These are phyloP conservation scores for Solanum lignicaule DNA, from an alignment of 257 asterid genomes.

Conservation along the genomic window DNA sequence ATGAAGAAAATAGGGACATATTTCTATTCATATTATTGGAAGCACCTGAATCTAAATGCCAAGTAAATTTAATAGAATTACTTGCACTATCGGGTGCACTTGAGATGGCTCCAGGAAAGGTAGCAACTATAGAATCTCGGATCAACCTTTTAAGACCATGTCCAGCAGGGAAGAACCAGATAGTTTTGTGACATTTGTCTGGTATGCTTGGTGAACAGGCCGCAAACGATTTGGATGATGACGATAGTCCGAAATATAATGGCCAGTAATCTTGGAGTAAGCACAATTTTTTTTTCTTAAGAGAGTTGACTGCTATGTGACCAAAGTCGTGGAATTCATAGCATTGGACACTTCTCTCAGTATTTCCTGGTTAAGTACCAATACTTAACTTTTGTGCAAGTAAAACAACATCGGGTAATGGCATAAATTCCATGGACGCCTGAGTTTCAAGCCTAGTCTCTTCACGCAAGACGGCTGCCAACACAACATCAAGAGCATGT, in stretches of 20 bases:
- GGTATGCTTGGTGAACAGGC: background rate
- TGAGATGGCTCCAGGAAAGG: background rate
- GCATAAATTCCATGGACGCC: background rate
- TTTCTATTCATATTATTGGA: background rate
- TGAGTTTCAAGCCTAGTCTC: background rate
- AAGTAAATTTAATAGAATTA: background rate
- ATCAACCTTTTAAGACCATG: background rate
- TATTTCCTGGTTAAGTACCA: background rate
- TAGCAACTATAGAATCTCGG: background rate
- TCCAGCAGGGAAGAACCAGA: background rate
- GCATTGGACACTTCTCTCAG: background rate
- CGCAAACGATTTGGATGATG: background rate
- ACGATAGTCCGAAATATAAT: background rate
- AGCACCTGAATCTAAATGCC: background rate
- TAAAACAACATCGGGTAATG: background rate
- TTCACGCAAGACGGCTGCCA: background rate
- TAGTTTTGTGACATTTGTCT: background rate
- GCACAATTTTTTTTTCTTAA: no score
- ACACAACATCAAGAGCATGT: background rate
- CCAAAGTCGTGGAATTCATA: background rate
- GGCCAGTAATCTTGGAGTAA: no score
- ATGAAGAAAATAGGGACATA: background rate
- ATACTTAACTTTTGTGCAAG: background rate
- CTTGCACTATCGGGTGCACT: background rate
- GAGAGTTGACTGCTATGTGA: background rate